Conservation (phyloP, 768 basidiomycete genomes). For the Phaffia tasmanica region DNA sequence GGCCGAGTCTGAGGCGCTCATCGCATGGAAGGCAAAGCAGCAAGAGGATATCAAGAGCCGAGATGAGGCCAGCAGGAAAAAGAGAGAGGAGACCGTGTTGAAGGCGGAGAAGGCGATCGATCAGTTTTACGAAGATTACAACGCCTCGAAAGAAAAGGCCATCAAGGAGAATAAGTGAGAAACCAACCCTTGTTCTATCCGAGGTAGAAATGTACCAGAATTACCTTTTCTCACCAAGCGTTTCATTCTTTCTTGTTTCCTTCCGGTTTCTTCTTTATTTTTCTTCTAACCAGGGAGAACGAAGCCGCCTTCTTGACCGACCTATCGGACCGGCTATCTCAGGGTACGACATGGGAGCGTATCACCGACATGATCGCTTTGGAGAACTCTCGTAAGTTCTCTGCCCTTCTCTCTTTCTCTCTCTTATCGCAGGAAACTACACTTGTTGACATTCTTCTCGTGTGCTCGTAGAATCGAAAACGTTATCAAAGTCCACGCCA, state of each 20-base stretch:
- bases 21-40: conserved; percentile 16
- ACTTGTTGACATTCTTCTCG: not conserved
- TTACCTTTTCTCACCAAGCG: not conserved
- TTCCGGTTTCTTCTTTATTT: not conserved
- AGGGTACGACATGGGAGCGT: conserved; percentile 91
- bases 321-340: conserved; percentile 64
- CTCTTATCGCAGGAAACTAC: not conserved
- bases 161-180: conserved; percentile 91
- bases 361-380: conserved; percentile 76
- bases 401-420: not conserved
- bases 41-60: conserved; percentile 20
- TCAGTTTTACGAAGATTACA: conserved; percentile 44
- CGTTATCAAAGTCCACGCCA: conserved; percentile 69
- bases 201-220: not conserved
- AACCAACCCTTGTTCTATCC: not conserved
- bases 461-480: conserved; percentile 60
- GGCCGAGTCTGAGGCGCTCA: conserved; percentile 18
- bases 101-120: conserved; percentile 36
- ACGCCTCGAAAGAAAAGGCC: conserved; percentile 73
- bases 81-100: conserved; percentile 14
- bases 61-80: conserved; percentile 21
- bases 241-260: not conserved
- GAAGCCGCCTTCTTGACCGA: conserved; percentile 67
- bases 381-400: conserved; percentile 61
- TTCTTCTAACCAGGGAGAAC: conserved; percentile 53